These are phyloP conservation scores for Lachancea fermentati DNA, from an alignment of 805 yeast genomes.

Conservation along the genomic window DNA sequence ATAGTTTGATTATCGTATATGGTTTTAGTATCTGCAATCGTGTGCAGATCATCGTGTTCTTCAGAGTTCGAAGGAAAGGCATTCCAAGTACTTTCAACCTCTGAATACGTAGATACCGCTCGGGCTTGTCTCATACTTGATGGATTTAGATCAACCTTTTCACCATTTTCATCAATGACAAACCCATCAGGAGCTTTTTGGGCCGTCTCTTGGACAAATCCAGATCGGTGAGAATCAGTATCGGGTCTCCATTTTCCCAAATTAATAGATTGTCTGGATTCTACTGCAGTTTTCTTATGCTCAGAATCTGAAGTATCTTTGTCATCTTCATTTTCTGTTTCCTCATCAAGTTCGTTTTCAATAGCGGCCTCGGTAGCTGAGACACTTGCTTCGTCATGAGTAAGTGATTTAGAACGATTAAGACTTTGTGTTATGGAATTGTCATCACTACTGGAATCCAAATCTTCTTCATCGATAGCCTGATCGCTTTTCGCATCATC, in stretches of 20 bases:
- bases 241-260: constrained; percentile 59
- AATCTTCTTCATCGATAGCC: constrained; percentile 10
- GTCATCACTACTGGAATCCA: neutral
- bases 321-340: constrained; percentile 9
- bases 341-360: constrained; percentile 1
- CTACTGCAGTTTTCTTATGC: constrained; percentile 12
- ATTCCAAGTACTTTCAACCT: constrained; percentile 32
- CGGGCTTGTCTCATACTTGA: constrained; percentile 27
- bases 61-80: constrained; percentile 30
- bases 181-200: constrained; percentile 33
- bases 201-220: constrained; percentile 37
- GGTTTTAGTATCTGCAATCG: constrained; percentile 32
- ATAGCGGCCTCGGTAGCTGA: constrained; percentile 1
- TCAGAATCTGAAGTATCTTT: constrained; percentile 1
- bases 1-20: constrained; percentile 33
- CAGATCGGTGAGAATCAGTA: constrained; percentile 35
- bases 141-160: constrained; percentile 28
- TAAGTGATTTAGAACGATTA: neutral
- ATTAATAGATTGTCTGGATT: constrained; percentile 30
- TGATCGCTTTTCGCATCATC: constrained; percentile 1
- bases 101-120: constrained; percentile 29
- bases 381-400: neutral
- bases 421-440: constrained; percentile 3
- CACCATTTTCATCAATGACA: constrained; percentile 31
- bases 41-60: constrained; percentile 26